These are phyloP conservation scores for Suillus paluster DNA, from an alignment of 768 basidiomycete genomes.

Conservation along the genomic window DNA sequence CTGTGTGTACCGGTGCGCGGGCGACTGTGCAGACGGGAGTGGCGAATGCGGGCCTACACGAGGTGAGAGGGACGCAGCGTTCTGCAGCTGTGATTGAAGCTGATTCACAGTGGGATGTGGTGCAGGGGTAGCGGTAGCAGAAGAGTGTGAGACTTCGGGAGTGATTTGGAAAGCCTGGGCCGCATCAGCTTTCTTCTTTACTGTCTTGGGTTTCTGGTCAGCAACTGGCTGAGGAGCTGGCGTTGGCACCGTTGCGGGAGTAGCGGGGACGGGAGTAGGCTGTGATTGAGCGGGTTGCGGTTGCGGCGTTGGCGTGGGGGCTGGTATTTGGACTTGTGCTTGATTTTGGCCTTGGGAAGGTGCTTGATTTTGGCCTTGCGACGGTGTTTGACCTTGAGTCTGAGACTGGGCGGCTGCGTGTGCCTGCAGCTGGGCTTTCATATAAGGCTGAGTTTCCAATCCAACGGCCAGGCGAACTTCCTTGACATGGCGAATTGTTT, in stretches of 20 bases:
- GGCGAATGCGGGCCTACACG: slow-evolving; percentile 34
- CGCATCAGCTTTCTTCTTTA: slow-evolving; percentile 34
- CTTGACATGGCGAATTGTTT: slow-evolving; percentile 43
- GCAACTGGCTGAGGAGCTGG: slow-evolving; percentile 33
- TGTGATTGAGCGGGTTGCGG: slow-evolving; percentile 40
- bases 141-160: slow-evolving; percentile 34
- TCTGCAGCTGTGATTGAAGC: slow-evolving; percentile 29
- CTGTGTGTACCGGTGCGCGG: slow-evolving; percentile 39
- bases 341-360: slow-evolving; percentile 30
- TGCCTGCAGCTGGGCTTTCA: slow-evolving; percentile 4
- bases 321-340: slow-evolving; percentile 36
- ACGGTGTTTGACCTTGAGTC: slow-evolving; percentile 20
- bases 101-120: slow-evolving; percentile 38
- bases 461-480: slow-evolving; percentile 30
- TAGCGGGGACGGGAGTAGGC: slow-evolving; percentile 40
- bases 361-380: slow-evolving; percentile 31
- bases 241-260: slow-evolving; percentile 31
- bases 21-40: slow-evolving; percentile 25
- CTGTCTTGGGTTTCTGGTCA: slow-evolving; percentile 27
- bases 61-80: slow-evolving; percentile 29
- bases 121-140: slow-evolving; percentile 33
- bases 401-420: slow-evolving; percentile 19
- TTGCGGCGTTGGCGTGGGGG: slow-evolving; percentile 29
- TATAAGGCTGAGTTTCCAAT: slow-evolving; percentile 3
- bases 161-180: slow-evolving; percentile 27